Evolutionary conservation across 1,139 yeast species (phyloP).

Genomic region (Starmera stellimalicola): DNA sequence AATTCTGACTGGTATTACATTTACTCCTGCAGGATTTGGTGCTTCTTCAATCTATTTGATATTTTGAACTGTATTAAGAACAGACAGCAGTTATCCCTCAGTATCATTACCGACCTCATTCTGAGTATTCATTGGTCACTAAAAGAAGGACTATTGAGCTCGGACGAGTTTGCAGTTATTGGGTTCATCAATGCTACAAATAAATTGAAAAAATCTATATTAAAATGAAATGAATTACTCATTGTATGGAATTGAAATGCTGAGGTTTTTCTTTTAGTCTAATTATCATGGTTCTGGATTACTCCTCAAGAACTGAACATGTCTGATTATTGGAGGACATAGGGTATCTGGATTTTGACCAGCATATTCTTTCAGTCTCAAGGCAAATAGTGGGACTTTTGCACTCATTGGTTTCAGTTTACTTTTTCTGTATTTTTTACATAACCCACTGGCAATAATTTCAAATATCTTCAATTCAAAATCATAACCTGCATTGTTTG

Average conservation of each 20-base stretch:
- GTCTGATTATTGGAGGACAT: slow-evolving; percentile 22
- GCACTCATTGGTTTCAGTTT: slow-evolving; percentile 6
- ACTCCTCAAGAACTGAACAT: slow-evolving; percentile 21
- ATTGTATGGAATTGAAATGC: no score
- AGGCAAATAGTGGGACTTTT: slow-evolving; percentile 18
- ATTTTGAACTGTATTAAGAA: slow-evolving; percentile 5
- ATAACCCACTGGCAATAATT: slow-evolving; percentile 24
- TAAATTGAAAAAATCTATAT: slow-evolving; percentile 7
- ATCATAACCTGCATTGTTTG: slow-evolving; percentile 21
- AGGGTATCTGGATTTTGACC: slow-evolving; percentile 16
- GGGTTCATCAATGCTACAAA: slow-evolving; percentile 13
- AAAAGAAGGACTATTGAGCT: slow-evolving; percentile 12
- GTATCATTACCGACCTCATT: slow-evolving; percentile 11
- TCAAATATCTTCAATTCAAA: slow-evolving; percentile 29
- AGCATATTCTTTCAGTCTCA: slow-evolving; percentile 19
- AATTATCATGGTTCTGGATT: slow-evolving; percentile 12
- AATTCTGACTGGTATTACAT: slow-evolving; percentile 18
- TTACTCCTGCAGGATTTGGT: slow-evolving; percentile 18
- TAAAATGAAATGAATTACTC: background rate
- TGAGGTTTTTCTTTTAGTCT: background rate
- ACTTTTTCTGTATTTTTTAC: slow-evolving; percentile 19
- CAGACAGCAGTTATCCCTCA: slow-evolving; percentile 2
- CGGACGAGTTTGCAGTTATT: slow-evolving; percentile 13
- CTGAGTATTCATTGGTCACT: slow-evolving; percentile 19
- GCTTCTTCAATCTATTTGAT: slow-evolving; percentile 11